Base-by-base conservation (phyloP, 1,139 yeast species). In the Saccharomyces hybrid region DNA sequence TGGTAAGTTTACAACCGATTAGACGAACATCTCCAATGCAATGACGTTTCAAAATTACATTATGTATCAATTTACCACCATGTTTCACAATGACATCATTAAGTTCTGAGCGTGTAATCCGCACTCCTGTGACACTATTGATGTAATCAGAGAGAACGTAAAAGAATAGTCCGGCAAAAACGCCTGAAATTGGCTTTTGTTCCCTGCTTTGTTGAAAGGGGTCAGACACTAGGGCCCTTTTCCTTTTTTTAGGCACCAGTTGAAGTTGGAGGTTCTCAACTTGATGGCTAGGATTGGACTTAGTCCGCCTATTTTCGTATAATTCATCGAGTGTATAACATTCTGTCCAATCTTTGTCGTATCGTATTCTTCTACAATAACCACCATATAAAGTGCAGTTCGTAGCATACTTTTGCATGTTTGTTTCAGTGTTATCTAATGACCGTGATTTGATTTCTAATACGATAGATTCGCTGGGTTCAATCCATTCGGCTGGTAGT, bases 381-480 rank as follows among this genome's bases (percentile, higher is more conserved):
- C 93, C 87, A 61, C 87, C 86, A 59, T 89, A 81, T 26, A 93
- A 73, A 0, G 97, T 88, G 4, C 85, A 76, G 0, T 84, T 86
- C 0, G 84, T 81, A 1, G 83, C 83, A 63, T 82, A 90, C 3
- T 77, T 75, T 16, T 66, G 70, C 16, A 74, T 76, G 1, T 57
- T 50, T n/a, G 72, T 55, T 42, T 77, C 65, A 54, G 79, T 68
- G 60, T 73, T 73, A 60, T 83, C 84, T 13, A 89, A 76, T 4
- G 91, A 84, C 46, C 96, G 75, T 0, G 96, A 96, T 65, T 87
- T 88, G 7, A 91, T 81, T 66, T 90, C 96, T n/a, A 93, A 67
- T 0, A 91, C 95, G 1, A 90, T 65, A 1, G 96, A 86, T 48
- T 88, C 81, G 41, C 75, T 72, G 0, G 98, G 97, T 57, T 83